Base-by-base conservation (phyloP, 1,284 basidiomycete genomes). In the Pholiota adiposa region DNA sequence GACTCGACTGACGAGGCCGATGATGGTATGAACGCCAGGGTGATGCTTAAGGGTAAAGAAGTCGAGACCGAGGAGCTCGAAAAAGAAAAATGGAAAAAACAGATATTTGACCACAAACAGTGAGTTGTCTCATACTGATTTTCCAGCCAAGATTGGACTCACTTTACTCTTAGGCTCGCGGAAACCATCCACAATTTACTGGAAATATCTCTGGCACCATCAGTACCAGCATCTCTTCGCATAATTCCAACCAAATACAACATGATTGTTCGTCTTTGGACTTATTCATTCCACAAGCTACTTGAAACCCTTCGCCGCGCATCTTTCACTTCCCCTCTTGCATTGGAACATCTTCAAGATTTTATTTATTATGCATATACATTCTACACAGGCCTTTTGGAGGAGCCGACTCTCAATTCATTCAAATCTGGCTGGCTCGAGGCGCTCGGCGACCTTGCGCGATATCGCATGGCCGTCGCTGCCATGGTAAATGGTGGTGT, bases 351-450 rank as follows among this genome's bases (percentile, higher is more conserved):
- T 64, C 81, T 98, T 41, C 87, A 91, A 66, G 89, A 97, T 65
- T 97, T 96, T 68, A 94, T 98, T 54, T 96, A 96, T 70, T 97
- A 94, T 67, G 93, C 96, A 0, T 99, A 99, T 74, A 89, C 88
- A 0, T 97, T 96, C 70, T 98, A 98, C 77, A 91, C 94, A 0
- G 88, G 90, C 46, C 83, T 99, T 6, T 82, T 95, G 56, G 97
- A 98, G 70, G 91, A 96, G 69, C 87, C 86, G 18, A 83, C 79
- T 2, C 84, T 98, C 54, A 75, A 74, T 11, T 75, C 78, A 8
- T 96, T 96, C 78, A 87, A 89, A 59, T 81, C 86, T 1, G 88
- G 89, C 1, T 99, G 97, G 96, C 87, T 98, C 54, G 96, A 99
- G 73, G 94, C 96, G 4, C 87, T 99, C 12, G 97, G 97, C 23